phyloP scores from a whole-genome alignment of 345 rosid genomes.

The Acer campestre region DNA sequence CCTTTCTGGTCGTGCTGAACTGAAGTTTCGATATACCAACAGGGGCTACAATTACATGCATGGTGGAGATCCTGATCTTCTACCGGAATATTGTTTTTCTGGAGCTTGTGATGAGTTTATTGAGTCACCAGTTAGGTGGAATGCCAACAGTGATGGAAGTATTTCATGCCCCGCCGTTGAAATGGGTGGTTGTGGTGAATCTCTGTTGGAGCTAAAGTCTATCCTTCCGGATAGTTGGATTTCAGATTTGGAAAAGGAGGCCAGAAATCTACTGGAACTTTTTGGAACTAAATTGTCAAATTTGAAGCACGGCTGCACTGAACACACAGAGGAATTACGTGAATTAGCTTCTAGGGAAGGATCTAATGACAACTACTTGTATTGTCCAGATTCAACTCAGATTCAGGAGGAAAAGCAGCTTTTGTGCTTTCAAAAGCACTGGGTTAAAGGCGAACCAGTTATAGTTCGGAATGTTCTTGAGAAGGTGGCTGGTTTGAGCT shows the following conservation, averaged over 20 bases:
- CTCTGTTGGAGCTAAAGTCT: constrained; percentile 63
- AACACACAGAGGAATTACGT: constrained; percentile 25
- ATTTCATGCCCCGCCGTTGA: constrained; percentile 66
- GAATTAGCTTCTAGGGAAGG: constrained; percentile 65
- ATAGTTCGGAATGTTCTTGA: constrained; percentile 64
- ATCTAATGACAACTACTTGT: constrained; percentile 62
- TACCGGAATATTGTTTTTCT: constrained; percentile 18
- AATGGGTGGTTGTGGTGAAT: constrained; percentile 77
- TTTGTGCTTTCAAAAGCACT: constrained; percentile 58
- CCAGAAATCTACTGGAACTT: constrained; percentile 32
- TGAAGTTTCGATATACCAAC: constrained; percentile 40
- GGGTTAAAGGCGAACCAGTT: constrained; percentile 86
- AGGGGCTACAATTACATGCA: constrained; percentile 69
- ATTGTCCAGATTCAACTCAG: constrained; percentile 48
- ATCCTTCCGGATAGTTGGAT: constrained; percentile 58
- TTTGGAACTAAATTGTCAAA: constrained; percentile 22
- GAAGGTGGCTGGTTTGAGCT: constrained; percentile 65
- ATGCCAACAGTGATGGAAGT: constrained; percentile 49
- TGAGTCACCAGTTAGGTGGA: constrained; percentile 43
- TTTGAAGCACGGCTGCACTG: constrained; percentile 21
- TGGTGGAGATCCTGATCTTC: constrained; percentile 62
- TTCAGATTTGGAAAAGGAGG: constrained; percentile 46
- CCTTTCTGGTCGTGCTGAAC: constrained; percentile 43
- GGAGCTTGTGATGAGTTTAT: constrained; percentile 27
- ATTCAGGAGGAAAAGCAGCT: constrained; percentile 44